phyloP scores from a whole-genome alignment of 164 flowering plant genomes.

The Macadamia tetraphylla region DNA sequence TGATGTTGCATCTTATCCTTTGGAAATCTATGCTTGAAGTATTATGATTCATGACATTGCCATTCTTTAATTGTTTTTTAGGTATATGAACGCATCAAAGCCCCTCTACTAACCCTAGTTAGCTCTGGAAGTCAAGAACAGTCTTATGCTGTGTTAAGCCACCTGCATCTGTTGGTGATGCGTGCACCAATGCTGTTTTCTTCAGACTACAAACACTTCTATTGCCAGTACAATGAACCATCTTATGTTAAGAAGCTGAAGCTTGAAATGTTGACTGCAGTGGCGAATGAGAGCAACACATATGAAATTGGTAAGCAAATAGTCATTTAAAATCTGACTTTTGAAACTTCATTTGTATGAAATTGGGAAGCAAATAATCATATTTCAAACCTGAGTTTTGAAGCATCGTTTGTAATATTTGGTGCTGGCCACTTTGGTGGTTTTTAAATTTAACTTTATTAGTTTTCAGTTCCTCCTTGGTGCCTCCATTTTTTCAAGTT shows the following conservation, averaged over 20 bases:
- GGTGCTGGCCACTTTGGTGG: conserved; percentile 3
- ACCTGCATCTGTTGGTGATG: conserved; percentile 95
- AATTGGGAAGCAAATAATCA: conserved; percentile 51
- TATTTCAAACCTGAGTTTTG: not conserved
- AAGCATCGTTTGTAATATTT: not conserved
- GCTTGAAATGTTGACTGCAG: conserved; percentile 98
- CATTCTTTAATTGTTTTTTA: conserved; percentile 18
- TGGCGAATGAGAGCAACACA: conserved; percentile 97
- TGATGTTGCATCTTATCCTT: not conserved
- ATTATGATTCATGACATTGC: not conserved
- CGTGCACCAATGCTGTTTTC: conserved; percentile 95
- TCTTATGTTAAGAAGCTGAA: conserved; percentile 95
- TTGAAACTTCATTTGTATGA: conserved; percentile 36
- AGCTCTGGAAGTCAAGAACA: conserved; percentile 98
- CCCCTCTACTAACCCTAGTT: conserved; percentile 88
- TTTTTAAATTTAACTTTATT: too few species aligned
- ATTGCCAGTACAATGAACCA: conserved; percentile 97
- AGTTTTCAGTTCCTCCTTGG: too few species aligned
- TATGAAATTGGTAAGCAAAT: conserved; percentile 82
- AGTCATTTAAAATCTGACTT: not conserved
- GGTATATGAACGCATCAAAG: conserved; percentile 99
- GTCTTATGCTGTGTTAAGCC: conserved; percentile 91
- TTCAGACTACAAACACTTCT: conserved; percentile 92
- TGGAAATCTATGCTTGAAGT: not conserved
- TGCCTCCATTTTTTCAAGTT: too few species aligned